phyloP scores from a whole-genome alignment of 805 yeast species.

The Tetrapisispora fleetii region DNA sequence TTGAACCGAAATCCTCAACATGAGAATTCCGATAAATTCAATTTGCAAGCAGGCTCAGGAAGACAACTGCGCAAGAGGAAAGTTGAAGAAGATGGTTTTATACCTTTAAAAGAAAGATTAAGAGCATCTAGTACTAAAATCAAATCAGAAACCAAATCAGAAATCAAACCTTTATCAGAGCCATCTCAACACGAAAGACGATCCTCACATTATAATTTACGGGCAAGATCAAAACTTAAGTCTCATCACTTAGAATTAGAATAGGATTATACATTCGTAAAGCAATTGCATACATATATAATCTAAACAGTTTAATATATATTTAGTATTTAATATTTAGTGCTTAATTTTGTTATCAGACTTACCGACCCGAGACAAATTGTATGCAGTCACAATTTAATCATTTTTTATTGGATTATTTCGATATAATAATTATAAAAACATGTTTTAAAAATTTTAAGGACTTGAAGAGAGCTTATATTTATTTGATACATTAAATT shows the following conservation, averaged over 20 bases:
- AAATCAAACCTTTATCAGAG: conserved; percentile 13
- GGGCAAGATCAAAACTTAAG: conserved; percentile 26
- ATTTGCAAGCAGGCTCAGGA: not conserved
- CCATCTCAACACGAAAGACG: conserved; percentile 23
- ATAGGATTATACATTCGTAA: not conserved
- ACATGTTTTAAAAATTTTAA: too few species aligned
- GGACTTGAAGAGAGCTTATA: too few species aligned
- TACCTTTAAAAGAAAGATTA: conserved; percentile 6
- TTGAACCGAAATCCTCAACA: not conserved
- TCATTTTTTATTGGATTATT: too few species aligned
- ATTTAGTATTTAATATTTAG: too few species aligned
- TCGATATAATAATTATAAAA: too few species aligned
- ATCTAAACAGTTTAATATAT: too few species aligned
- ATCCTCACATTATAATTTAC: conserved; percentile 25
- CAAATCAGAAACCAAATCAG: conserved; percentile 23
- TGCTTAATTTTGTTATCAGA: too few species aligned
- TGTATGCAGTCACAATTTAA: too few species aligned
- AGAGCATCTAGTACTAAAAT: conserved; percentile 22
- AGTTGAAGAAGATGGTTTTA: not conserved
- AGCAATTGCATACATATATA: too few species aligned
- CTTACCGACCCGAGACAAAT: too few species aligned
- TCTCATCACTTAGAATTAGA: conserved; percentile 5
- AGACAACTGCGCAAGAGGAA: conserved; percentile 10
- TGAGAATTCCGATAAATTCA: not conserved
- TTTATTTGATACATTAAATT: too few species aligned